Conservation (phyloP, 2,329 filamentous ascomycete species). For the Xylariaceae sp. region DNA sequence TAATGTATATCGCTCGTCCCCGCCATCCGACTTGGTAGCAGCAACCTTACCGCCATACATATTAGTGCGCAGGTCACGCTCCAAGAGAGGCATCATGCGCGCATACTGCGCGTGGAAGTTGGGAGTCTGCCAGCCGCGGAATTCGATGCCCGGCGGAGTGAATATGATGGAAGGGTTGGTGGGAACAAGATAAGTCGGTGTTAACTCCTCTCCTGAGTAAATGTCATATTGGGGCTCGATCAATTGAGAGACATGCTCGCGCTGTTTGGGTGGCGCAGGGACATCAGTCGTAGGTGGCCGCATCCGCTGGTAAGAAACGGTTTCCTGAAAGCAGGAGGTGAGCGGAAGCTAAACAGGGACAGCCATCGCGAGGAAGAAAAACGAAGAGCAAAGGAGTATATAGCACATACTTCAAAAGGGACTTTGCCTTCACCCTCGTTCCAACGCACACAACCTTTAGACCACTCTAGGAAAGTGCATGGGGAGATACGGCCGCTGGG, state of each 20-base stretch:
- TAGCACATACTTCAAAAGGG: constrained; percentile 49
- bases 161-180: constrained; percentile 34
- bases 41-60: constrained; percentile 19
- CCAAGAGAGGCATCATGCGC: constrained; percentile 42
- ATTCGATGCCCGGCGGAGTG: constrained; percentile 32
- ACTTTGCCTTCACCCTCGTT: constrained; percentile 30
- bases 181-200: constrained; percentile 35
- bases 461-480: constrained; percentile 48
- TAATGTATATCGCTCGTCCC: constrained; percentile 25
- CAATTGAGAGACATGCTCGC: not conserved
- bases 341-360: not conserved
- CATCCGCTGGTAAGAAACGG: constrained; percentile 15
- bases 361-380: not conserved
- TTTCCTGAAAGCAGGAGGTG: constrained; percentile 1
- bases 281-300: constrained; percentile 30
- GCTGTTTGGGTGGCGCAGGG: constrained; percentile 1
- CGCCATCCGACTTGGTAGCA: constrained; percentile 5
- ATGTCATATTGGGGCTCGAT: constrained; percentile 36
- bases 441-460: constrained; percentile 44
- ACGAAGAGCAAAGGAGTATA: constrained; percentile 13
- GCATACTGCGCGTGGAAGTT: constrained; percentile 37
- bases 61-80: constrained; percentile 29
- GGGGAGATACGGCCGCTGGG: constrained; percentile 47
- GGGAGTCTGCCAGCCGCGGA: constrained; percentile 13
- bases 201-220: constrained; percentile 32